These are phyloP conservation scores for Apium graveolens DNA, from an alignment of 129 eudicot genomes.

Conservation along the genomic window DNA sequence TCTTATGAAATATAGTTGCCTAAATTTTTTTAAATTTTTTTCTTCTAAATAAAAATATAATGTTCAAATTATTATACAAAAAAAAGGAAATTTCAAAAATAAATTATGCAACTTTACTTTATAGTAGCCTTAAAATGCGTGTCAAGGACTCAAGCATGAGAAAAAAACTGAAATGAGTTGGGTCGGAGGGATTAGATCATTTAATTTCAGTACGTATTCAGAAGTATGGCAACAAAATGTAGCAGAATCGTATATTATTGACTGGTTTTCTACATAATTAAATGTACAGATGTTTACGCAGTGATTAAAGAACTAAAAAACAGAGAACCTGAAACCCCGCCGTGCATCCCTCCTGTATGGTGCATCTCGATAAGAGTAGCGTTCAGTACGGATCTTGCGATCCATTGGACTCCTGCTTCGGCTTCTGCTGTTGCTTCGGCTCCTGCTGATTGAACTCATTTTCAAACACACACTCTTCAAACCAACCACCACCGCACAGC, in stretches of 20 bases:
- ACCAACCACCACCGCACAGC: constrained; percentile 34
- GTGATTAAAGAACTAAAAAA: constrained; percentile 22
- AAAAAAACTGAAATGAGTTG: too few species aligned
- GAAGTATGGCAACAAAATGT: constrained; percentile 9
- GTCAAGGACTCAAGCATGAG: too few species aligned
- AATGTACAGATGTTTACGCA: constrained; percentile 21
- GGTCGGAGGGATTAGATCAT: too few species aligned
- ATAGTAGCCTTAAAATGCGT: too few species aligned
- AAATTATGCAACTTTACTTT: too few species aligned
- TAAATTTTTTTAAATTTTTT: too few species aligned
- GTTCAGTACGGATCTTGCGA: constrained; percentile 79
- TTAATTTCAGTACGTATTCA: background rate
- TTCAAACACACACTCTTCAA: constrained; percentile 21
- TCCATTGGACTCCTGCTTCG: constrained; percentile 78
- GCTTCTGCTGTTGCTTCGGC: constrained; percentile 63
- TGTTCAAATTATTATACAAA: too few species aligned
- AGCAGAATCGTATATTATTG: constrained; percentile 21
- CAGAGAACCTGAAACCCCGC: constrained; percentile 75
- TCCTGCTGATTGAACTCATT: constrained; percentile 71
- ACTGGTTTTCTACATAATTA: constrained; percentile 18
- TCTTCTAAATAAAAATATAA: too few species aligned
- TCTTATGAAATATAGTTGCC: too few species aligned
- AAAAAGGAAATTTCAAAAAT: too few species aligned
- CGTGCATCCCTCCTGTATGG: constrained; percentile 77
- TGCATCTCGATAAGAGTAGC: constrained; percentile 84